Conservation (phyloP, 192 early-diverging fungal species). For the Linnemannia hyalina region DNA sequence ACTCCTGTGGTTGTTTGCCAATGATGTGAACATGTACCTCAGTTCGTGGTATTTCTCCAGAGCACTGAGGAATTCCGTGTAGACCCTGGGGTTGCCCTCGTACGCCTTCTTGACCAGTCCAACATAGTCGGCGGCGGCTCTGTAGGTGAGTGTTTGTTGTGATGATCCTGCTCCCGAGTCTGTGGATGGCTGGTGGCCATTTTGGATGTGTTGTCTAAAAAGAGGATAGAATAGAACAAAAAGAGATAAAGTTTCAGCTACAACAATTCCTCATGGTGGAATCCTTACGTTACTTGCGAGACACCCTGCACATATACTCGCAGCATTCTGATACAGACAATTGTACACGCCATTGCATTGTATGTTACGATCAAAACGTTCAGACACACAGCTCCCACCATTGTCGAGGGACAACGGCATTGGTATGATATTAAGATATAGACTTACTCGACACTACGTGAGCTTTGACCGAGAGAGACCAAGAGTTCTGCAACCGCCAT, state of each 20-base stretch:
- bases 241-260: conserved; percentile 7
- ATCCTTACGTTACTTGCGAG: not conserved
- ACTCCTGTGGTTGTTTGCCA: not conserved
- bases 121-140: conserved; percentile 46
- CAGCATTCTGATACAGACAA: not conserved
- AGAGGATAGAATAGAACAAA: not conserved
- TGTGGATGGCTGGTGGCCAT: not conserved
- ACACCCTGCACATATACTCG: not conserved
- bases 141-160: conserved; percentile 37
- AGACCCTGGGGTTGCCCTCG: conserved; percentile 41
- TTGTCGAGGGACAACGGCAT: too few species aligned
- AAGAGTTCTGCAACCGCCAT: conserved; percentile 52
- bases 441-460: conserved; percentile 30
- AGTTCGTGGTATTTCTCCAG: conserved; percentile 44
- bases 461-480: conserved; percentile 39
- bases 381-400: not conserved
- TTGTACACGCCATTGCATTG: not conserved
- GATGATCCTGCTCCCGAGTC: conserved; percentile 4
- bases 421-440: not conserved
- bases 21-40: conserved; percentile 17
- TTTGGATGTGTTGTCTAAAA: not conserved
- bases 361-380: not conserved
- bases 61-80: conserved; percentile 37
- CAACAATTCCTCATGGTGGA: not conserved
- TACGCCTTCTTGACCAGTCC: conserved; percentile 53